Conservation (phyloP, 495 filamentous ascomycete genomes). For the Terfezia boudieri region DNA sequence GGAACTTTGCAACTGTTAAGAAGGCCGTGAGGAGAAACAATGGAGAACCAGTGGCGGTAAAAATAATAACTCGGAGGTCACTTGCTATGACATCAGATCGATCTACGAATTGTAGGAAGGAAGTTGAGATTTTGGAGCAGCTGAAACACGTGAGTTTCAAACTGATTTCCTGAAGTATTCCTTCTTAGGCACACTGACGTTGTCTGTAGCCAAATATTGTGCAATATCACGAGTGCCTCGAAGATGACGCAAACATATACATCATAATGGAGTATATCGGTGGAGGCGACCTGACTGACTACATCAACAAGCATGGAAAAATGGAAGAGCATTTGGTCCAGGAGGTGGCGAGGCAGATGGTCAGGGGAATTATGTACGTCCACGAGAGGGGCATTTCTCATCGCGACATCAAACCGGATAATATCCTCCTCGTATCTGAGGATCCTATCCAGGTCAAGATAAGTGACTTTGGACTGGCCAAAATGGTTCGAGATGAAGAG, state of each 20-base stretch:
- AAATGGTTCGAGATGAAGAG: constrained; percentile 64
- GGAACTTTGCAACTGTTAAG: constrained; percentile 83
- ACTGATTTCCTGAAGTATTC: neutral
- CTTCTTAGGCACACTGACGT: constrained; percentile 9
- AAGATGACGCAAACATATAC: constrained; percentile 54
- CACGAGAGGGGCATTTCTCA: constrained; percentile 76
- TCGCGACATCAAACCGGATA: constrained; percentile 94
- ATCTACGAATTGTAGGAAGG: constrained; percentile 42
- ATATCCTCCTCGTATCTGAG: constrained; percentile 57
- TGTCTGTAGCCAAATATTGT: constrained; percentile 62
- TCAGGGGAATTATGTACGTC: constrained; percentile 67
- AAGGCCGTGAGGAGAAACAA: constrained; percentile 58
- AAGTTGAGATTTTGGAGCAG: constrained; percentile 78
- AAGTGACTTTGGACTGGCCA: constrained; percentile 89
- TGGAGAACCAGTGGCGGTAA: constrained; percentile 64
- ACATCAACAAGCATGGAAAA: constrained; percentile 33
- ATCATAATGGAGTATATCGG: constrained; percentile 88
- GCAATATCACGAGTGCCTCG: constrained; percentile 63
- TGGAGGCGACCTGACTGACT: constrained; percentile 58
- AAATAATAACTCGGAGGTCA: constrained; percentile 69
- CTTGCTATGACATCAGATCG: constrained; percentile 58
- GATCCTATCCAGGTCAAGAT: constrained; percentile 68
- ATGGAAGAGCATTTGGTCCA: constrained; percentile 47
- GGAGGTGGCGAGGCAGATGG: constrained; percentile 49
- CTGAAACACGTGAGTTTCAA: constrained; percentile 51